These are phyloP conservation scores for Dictyostelium intermedium DNA, from an alignment of 78 protist genomes.

Conservation along the genomic window DNA sequence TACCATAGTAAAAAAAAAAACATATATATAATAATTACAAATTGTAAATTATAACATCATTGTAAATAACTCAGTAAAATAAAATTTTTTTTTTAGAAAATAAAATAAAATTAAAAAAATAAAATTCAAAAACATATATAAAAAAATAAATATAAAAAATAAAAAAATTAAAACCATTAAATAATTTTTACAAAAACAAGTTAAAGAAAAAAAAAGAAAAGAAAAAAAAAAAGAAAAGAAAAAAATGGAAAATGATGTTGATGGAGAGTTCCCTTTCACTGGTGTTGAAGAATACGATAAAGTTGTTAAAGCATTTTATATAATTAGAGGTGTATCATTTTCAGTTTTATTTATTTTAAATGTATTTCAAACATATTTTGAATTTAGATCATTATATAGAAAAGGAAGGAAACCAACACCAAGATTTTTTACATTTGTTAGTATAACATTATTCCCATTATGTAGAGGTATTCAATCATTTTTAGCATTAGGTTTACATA, in stretches of 20 bases:
- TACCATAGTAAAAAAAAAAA: too few relatives aligned
- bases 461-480: constrained; percentile 12
- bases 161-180: background rate
- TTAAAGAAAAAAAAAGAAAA: background rate
- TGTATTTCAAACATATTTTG: constrained; percentile 17
- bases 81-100: too few relatives aligned
- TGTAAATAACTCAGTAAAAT: too few relatives aligned
- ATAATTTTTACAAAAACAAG: too few relatives aligned
- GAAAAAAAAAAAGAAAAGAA: background rate
- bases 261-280: background rate
- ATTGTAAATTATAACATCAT: background rate
- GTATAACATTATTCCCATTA: constrained; percentile 44
- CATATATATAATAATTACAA: too few relatives aligned
- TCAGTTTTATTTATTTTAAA: constrained; percentile 3
- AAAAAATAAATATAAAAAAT: background rate
- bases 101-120: background rate
- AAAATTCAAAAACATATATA: background rate
- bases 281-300: constrained; percentile 10
- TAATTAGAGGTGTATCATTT: background rate
- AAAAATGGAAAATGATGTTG: constrained; percentile 1
- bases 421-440: constrained; percentile 29
- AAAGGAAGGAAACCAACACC: constrained; percentile 5
- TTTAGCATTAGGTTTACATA: background rate
- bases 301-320: constrained; percentile 7
- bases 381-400: background rate